Evolutionary conservation across 768 basidiomycete genomes (phyloP), one percentile per base, ranked within the genome.

Genomic region (Xerocomellus amylosporus): DNA sequence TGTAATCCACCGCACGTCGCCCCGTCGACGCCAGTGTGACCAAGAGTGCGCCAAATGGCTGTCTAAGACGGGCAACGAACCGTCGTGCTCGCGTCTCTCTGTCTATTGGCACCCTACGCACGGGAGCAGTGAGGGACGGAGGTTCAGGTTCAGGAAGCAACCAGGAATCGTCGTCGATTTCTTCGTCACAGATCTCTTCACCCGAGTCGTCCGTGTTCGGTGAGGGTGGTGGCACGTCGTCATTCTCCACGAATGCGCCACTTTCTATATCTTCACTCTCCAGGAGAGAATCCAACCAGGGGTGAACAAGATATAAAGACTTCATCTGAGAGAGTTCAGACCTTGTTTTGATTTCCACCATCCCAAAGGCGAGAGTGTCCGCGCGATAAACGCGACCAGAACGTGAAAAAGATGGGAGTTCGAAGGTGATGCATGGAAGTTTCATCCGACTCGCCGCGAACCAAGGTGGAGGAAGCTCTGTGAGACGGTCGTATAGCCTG

Each of bases 371-470:
- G n/a, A n/a, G n/a, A n/a, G n/a, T n/a, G n/a, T n/a, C n/a, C n/a
- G n/a, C 33, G 8, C 26, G 39, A n/a, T 54, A 56, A 22, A 53
- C 5, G 5, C 6, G 45, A 0, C 8, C 19, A 5, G 31, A 3
- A 22, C 3, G 5, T 7, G 38, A 1, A 1, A 54, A 43, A 9
- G 43, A 4, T 8, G 44, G 33, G 44, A 53, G 54, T 33, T 39
- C 7, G 20, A 56, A 54, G 5, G 45, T n/a, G 5, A 54, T 37
- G 8, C 55, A 56, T 1, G 51, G 39, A 14, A 54, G 55, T 15
- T 36, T 54, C 51, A 54, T 54, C 17, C 52, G 51, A 30, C 30
- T 56, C 6, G 19, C 55, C 13, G 52, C 19, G 8, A 54, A 54
- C 45, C 26, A 47, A 9, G 39, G 44, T 12, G 45, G 0, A 5